Evolutionary conservation across 208 protist species (phyloP).

Genomic region (Leishmania arabica): DNA sequence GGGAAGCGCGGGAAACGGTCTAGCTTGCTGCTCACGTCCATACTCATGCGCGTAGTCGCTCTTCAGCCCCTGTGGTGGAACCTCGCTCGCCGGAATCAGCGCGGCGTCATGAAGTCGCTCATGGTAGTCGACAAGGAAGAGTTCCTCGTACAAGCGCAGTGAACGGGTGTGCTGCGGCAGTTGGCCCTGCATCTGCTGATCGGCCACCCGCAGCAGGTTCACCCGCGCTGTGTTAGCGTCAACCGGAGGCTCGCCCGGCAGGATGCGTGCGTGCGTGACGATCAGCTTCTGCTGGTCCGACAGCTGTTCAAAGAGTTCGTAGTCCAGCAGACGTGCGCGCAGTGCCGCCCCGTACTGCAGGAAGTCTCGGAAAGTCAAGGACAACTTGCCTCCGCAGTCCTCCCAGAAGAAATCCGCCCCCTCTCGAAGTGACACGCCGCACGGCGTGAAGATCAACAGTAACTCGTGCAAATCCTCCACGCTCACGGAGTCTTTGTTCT

Average conservation of each 20-base stretch:
- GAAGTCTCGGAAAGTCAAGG: constrained; percentile 58
- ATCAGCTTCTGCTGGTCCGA: constrained; percentile 48
- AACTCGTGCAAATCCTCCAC: constrained; percentile 60
- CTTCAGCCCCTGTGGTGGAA: constrained; percentile 16
- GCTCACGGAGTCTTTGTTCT: constrained; percentile 42
- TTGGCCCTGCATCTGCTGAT: constrained; percentile 28
- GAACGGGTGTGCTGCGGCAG: constrained; percentile 19
- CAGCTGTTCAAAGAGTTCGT: constrained; percentile 50
- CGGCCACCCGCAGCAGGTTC: constrained; percentile 37
- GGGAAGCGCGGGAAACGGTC: constrained; percentile 7
- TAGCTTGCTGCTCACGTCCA: constrained; percentile 2
- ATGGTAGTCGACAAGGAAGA: constrained; percentile 67
- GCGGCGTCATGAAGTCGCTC: constrained; percentile 39
- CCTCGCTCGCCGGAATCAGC: constrained; percentile 32
- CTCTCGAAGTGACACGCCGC: constrained; percentile 54
- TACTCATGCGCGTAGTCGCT: constrained; percentile 34
- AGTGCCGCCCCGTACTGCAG: constrained; percentile 50
- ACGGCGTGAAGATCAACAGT: constrained; percentile 64
- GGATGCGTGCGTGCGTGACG: constrained; percentile 49
- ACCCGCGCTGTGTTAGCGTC: constrained; percentile 28
- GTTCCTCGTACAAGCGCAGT: constrained; percentile 69
- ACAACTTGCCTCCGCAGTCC: constrained; percentile 57
- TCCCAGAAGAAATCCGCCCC: constrained; percentile 74
- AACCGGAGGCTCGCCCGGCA: constrained; percentile 24
- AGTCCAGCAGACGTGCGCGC: constrained; percentile 53